These are phyloP conservation scores for Fusarium globosum DNA, from an alignment of 2,329 filamentous ascomycete genomes.

Conservation along the genomic window DNA sequence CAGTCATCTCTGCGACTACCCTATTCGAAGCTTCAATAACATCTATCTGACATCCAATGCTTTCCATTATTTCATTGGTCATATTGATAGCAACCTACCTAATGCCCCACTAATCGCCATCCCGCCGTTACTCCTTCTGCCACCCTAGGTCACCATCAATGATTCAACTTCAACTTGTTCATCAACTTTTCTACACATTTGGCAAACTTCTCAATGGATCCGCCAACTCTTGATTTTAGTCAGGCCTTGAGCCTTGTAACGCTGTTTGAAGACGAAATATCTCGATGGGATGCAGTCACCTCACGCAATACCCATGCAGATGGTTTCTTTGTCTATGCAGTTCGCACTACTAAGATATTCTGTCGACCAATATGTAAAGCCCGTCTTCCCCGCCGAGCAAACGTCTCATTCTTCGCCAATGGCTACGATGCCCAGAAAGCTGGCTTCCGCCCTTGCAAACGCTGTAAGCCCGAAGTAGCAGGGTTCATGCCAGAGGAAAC, in stretches of 20 bases:
- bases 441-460: constrained; percentile 68
- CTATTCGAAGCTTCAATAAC: not conserved
- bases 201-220: not conserved
- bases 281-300: constrained; percentile 52
- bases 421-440: constrained; percentile 56
- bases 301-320: constrained; percentile 51
- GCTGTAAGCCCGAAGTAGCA: constrained; percentile 60
- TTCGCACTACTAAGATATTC: constrained; percentile 62
- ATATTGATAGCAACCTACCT: constrained; percentile 44
- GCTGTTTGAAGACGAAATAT: constrained; percentile 47
- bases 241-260: not conserved
- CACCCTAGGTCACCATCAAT: not conserved
- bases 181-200: not conserved
- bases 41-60: not conserved
- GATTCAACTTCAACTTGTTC: not conserved
- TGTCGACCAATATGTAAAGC: constrained; percentile 71
- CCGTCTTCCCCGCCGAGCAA: constrained; percentile 69
- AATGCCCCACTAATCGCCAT: constrained; percentile 32
- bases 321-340: constrained; percentile 57
- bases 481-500: constrained; percentile 56
- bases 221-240: not conserved
- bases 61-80: constrained; percentile 40
- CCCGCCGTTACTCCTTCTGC: not conserved
- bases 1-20: not conserved
- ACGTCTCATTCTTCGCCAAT: constrained; percentile 65